Conservation (phyloP, 2,329 filamentous ascomycete species). For the Sclerotinia minor region DNA sequence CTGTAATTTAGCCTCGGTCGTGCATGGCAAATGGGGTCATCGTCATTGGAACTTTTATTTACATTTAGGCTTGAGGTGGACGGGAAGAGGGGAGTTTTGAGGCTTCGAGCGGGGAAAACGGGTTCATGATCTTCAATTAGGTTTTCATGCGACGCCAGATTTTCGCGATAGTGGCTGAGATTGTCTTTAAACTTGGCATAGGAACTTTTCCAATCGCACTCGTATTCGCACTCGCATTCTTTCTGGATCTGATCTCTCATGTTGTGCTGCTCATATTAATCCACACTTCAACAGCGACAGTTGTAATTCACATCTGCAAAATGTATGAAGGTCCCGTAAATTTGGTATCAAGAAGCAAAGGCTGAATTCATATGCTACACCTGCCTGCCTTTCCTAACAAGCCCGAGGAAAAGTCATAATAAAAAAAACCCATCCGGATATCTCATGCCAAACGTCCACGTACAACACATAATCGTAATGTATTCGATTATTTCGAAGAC, state of each 20-base stretch:
- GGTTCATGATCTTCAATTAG: neutral
- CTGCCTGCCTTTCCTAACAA: conserved; percentile 25
- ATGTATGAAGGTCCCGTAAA: conserved; percentile 5
- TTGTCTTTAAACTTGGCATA: neutral
- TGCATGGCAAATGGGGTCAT: conserved; percentile 3
- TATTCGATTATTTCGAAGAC: conserved; percentile 20
- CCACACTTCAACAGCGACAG: conserved; percentile 1
- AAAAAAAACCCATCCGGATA: conserved; percentile 25
- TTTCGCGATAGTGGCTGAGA: conserved; percentile 4
- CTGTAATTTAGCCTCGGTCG: conserved; percentile 18
- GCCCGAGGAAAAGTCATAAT: conserved; percentile 25
- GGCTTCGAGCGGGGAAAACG: neutral
- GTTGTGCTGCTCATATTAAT: neutral
- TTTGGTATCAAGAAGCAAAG: conserved; percentile 25
- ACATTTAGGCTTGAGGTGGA: conserved; percentile 9
- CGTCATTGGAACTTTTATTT: conserved; percentile 4
- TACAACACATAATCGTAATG: conserved; percentile 21
- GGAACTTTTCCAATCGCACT: neutral
- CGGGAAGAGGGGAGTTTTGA: neutral
- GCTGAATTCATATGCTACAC: conserved; percentile 26
- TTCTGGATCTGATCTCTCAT: neutral
- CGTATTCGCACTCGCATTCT: conserved; percentile 2
- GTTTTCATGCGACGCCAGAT: neutral
- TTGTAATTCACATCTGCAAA: conserved; percentile 12
- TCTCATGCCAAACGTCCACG: conserved; percentile 24